Percentiles rank a stretch among this genome's conserved stretches.
These are phyloP conservation scores for Stachybotrys elegans DNA, from an alignment of 2,329 filamentous ascomycete genomes.

Conservation along the genomic window DNA sequence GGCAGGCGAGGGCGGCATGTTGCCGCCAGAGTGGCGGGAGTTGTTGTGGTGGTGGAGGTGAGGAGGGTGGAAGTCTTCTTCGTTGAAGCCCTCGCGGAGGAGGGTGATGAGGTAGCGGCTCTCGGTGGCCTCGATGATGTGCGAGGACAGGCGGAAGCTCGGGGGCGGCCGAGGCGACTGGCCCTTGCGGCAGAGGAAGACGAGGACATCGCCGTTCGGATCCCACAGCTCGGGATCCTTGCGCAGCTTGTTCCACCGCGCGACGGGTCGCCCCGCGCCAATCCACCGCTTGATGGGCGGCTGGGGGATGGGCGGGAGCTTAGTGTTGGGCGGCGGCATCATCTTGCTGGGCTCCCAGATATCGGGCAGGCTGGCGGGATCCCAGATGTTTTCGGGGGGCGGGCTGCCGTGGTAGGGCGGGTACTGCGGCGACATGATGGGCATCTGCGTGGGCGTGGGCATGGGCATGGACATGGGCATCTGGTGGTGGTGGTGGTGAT, in stretches of 20 bases:
- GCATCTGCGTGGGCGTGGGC: not conserved
- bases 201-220: constrained; percentile 53
- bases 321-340: constrained; percentile 35
- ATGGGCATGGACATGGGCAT: constrained; percentile 12
- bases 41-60: not conserved
- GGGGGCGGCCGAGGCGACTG: constrained; percentile 33
- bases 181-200: constrained; percentile 46
- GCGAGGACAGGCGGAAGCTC: constrained; percentile 53
- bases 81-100: constrained; percentile 47
- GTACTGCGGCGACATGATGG: no score
- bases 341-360: constrained; percentile 13
- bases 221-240: constrained; percentile 60
- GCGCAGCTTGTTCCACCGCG: constrained; percentile 52
- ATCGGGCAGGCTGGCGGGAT: constrained; percentile 10
- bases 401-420: no score
- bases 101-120: constrained; percentile 49
- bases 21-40: not conserved
- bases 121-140: constrained; percentile 53
- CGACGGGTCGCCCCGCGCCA: constrained; percentile 41
- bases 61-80: constrained; percentile 27
- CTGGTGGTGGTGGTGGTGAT: constrained; percentile 9
- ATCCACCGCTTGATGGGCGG: constrained; percentile 49
- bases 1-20: constrained; percentile 35
- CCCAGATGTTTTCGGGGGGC: no score
- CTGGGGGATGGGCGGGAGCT: constrained; percentile 37